These are phyloP conservation scores for Rhizoclosmatium sp. DNA, from an alignment of 192 early-diverging fungal species.

Conservation along the genomic window DNA sequence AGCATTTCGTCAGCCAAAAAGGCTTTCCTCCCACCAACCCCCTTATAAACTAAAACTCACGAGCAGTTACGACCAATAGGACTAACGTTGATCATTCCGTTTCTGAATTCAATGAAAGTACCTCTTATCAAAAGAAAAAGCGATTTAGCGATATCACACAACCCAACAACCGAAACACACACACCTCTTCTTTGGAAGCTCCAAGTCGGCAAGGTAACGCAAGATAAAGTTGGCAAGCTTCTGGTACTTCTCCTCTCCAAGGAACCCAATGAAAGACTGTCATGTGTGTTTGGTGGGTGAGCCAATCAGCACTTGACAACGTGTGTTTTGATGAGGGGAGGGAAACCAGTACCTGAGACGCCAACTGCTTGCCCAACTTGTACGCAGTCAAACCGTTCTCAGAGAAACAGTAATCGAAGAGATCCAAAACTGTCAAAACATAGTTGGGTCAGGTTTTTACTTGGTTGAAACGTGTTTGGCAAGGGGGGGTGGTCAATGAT, in stretches of 20 bases:
- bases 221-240: conserved; percentile 93
- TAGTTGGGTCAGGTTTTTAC: not conserved
- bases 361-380: conserved; percentile 73
- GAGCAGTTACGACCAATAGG: conserved; percentile 96
- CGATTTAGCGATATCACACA: not conserved
- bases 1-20: not conserved
- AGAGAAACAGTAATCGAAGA: conserved; percentile 96
- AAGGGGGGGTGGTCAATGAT: conserved; percentile 1
- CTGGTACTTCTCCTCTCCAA: conserved; percentile 94
- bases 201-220: conserved; percentile 92
- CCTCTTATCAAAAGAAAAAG: conserved; percentile 64
- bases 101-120: conserved; percentile 98
- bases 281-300: not conserved
- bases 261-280: conserved; percentile 88
- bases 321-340: too few relatives aligned
- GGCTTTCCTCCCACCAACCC: too few relatives aligned
- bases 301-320: not conserved
- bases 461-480: not conserved
- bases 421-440: conserved; percentile 64
- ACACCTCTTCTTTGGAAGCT: conserved; percentile 92
- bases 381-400: conserved; percentile 98
- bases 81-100: conserved; percentile 99
- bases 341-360: conserved; percentile 61
- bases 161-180: not conserved
- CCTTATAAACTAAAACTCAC: conserved; percentile 41